phyloP scores from a whole-genome alignment of 176 grass and related monocot genomes.

The Oryza longistaminata region DNA sequence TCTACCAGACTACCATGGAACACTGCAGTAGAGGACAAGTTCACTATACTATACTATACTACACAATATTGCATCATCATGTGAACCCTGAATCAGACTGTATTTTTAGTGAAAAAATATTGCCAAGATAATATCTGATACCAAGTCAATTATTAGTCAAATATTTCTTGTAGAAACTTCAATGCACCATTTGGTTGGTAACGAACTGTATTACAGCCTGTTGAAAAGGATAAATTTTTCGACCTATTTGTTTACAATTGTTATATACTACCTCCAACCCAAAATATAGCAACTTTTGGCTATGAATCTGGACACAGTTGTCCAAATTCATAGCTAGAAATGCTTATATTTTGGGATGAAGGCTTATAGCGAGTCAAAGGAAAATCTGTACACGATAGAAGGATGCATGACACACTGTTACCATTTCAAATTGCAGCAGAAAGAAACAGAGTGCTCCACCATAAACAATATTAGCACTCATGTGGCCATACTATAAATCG shows the following conservation, averaged over 20 bases:
- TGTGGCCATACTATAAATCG: not conserved
- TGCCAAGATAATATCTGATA: not conserved
- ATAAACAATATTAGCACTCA: not conserved
- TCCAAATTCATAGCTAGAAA: too few species aligned
- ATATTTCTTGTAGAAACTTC: not conserved
- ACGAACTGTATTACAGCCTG: not conserved
- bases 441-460: not conserved
- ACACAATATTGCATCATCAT: not conserved
- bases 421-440: not conserved
- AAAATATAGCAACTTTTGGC: too few species aligned
- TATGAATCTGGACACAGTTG: too few species aligned
- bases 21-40: not conserved
- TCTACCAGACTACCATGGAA: not conserved
- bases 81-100: not conserved
- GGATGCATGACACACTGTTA: not conserved
- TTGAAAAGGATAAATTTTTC: not conserved
- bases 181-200: not conserved
- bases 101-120: slow-evolving; percentile 1
- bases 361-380: not conserved
- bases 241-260: not conserved
- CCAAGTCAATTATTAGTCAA: too few species aligned
- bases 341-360: too few species aligned
- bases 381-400: not conserved
- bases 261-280: not conserved
- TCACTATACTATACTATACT: not conserved